phyloP scores from a whole-genome alignment of 2,329 filamentous ascomycete species.

The Aureobasidium sp. region DNA sequence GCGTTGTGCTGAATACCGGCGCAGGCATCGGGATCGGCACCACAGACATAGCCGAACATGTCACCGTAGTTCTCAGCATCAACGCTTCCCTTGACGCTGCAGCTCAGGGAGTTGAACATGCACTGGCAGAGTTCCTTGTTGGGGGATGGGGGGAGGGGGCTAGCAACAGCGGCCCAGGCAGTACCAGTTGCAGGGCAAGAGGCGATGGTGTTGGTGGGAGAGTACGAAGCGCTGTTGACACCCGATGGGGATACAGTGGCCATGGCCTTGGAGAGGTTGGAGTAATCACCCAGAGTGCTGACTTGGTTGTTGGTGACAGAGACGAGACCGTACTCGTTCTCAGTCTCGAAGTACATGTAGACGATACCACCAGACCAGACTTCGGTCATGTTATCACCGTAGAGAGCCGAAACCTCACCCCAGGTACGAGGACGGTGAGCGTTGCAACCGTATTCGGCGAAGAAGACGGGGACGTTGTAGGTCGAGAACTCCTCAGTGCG shows the following conservation, averaged over 20 bases:
- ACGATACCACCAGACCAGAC: slow-evolving; percentile 96
- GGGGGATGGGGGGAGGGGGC: slow-evolving; percentile 69
- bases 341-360: slow-evolving; percentile 96
- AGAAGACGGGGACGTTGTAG: slow-evolving; percentile 94
- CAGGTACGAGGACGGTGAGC: slow-evolving; percentile 63
- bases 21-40: slow-evolving; percentile 47
- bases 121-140: slow-evolving; percentile 72
- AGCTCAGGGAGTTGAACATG: slow-evolving; percentile 69
- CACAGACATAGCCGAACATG: slow-evolving; percentile 70
- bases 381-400: slow-evolving; percentile 66
- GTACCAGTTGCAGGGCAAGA: slow-evolving; percentile 59
- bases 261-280: slow-evolving; percentile 57
- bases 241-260: slow-evolving; percentile 57
- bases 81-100: slow-evolving; percentile 54
- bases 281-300: slow-evolving; percentile 60
- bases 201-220: slow-evolving; percentile 59
- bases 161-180: slow-evolving; percentile 60
- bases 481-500: slow-evolving; percentile 79
- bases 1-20: slow-evolving; percentile 55
- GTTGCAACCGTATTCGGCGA: slow-evolving; percentile 96
- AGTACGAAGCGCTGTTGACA: slow-evolving; percentile 61
- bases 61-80: slow-evolving; percentile 51
- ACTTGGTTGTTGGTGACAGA: slow-evolving; percentile 42
- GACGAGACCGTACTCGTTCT: slow-evolving; percentile 81
- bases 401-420: slow-evolving; percentile 76